A percentile compares a stretch with the other conserved stretches of the same genome.
These are phyloP conservation scores for Carnegiea gigantea DNA, from an alignment of 179 eudicot genomes.

Conservation along the genomic window DNA sequence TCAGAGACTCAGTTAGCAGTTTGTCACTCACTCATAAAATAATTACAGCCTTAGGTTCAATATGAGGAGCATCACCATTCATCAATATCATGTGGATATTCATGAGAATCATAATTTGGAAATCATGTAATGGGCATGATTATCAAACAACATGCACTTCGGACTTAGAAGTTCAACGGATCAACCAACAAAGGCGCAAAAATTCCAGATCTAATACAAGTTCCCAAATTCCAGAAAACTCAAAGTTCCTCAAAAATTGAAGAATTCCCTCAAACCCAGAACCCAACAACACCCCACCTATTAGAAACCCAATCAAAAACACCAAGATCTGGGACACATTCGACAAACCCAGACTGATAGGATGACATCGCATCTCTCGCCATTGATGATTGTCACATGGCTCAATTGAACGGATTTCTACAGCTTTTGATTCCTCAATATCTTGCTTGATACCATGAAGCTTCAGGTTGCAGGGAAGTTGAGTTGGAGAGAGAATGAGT, in stretches of 20 bases:
- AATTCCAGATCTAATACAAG: no score
- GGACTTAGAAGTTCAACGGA: not conserved
- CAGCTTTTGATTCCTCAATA: no score
- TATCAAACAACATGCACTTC: conserved; percentile 2
- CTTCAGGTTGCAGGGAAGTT: no score
- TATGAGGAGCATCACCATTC: not conserved
- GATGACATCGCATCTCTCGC: no score
- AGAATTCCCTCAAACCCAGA: not conserved
- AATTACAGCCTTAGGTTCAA: not conserved
- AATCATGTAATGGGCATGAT: no score
- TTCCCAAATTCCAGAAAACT: no score
- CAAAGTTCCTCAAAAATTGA: no score
- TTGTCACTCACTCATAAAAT: not conserved
- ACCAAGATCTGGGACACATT: conserved; percentile 2
- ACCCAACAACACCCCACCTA: not conserved
- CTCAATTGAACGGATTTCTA: no score
- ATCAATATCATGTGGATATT: not conserved
- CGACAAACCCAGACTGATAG: conserved; percentile 4
- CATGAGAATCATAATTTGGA: not conserved
- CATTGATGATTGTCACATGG: no score
- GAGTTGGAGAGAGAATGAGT: no score
- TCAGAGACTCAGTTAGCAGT: not conserved
- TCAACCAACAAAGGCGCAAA: not conserved
- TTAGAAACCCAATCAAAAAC: not conserved
- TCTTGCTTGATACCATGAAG: no score